These are phyloP conservation scores for Citrus medica DNA, from an alignment of 345 rosid genomes.

Conservation along the genomic window DNA sequence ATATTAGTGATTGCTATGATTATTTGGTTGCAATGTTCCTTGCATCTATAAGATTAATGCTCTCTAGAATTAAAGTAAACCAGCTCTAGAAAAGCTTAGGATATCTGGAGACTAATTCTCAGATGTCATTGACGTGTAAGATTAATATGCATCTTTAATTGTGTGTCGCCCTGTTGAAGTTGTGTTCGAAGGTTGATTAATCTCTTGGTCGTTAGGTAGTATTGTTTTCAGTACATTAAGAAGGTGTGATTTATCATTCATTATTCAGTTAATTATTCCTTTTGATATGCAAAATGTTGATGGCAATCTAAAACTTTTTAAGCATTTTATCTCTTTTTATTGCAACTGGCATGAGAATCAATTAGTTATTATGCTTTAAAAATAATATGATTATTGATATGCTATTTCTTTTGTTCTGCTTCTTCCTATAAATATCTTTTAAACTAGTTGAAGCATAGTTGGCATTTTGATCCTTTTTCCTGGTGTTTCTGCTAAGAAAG, in stretches of 20 bases:
- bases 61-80: not conserved
- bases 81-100: not conserved
- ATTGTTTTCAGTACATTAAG: not conserved
- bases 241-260: not conserved
- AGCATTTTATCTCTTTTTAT: not conserved
- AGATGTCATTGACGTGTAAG: not conserved
- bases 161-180: not conserved
- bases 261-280: not conserved
- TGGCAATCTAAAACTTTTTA: not conserved
- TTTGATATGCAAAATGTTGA: not conserved
- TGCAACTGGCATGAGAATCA: not conserved
- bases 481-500: not conserved
- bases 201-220: not conserved
- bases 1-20: not conserved
- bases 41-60: slow-evolving; percentile 3
- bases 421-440: not conserved
- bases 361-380: not conserved
- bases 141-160: not conserved
- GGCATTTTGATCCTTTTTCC: not conserved
- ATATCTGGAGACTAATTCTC: not conserved
- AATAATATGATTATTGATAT: not conserved
- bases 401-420: not conserved
- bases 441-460: not conserved
- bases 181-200: not conserved
- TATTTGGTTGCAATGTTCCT: not conserved